Percentiles rank a stretch among this genome's conserved stretches.
These are phyloP conservation scores for Lithospermum erythrorhizon DNA, from an alignment of 257 asterid species.

Conservation along the genomic window DNA sequence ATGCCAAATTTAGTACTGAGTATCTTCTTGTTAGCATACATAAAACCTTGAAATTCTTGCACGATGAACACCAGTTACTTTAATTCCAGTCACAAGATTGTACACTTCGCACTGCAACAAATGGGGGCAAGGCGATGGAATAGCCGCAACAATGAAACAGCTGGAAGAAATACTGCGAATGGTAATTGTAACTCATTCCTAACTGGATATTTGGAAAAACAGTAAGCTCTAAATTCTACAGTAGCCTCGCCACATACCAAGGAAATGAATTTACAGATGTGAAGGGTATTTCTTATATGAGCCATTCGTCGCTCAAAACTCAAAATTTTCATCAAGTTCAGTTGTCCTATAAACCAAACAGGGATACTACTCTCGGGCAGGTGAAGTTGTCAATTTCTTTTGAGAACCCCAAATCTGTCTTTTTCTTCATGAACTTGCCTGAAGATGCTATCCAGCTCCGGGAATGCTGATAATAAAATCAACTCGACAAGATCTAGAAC, in stretches of 20 bases:
- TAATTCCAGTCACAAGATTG: too few species aligned
- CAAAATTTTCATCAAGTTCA: not conserved
- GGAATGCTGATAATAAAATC: conserved; percentile 72
- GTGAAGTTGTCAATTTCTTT: not conserved
- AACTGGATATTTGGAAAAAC: not conserved
- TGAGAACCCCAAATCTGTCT: conserved; percentile 53
- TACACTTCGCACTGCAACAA: too few species aligned
- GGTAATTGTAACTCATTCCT: not conserved
- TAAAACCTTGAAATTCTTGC: too few species aligned
- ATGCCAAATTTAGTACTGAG: too few species aligned
- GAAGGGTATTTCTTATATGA: not conserved
- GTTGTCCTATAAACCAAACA: too few species aligned
- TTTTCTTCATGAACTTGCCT: conserved; percentile 50
- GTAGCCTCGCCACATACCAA: not conserved
- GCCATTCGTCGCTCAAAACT: not conserved
- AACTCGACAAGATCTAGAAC: conserved; percentile 72
- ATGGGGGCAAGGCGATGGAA: too few species aligned
- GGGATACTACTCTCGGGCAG: not conserved
- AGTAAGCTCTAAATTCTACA: not conserved
- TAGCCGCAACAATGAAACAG: too few species aligned
- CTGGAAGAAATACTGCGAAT: not conserved
- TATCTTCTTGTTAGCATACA: too few species aligned
- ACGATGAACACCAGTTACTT: too few species aligned
- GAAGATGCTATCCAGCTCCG: conserved; percentile 65
- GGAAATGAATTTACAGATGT: not conserved